Evolutionary conservation across 2,329 filamentous ascomycete species (phyloP), one percentile per base, ranked within the genome.

Genomic region (Fusarium ambrosium): DNA sequence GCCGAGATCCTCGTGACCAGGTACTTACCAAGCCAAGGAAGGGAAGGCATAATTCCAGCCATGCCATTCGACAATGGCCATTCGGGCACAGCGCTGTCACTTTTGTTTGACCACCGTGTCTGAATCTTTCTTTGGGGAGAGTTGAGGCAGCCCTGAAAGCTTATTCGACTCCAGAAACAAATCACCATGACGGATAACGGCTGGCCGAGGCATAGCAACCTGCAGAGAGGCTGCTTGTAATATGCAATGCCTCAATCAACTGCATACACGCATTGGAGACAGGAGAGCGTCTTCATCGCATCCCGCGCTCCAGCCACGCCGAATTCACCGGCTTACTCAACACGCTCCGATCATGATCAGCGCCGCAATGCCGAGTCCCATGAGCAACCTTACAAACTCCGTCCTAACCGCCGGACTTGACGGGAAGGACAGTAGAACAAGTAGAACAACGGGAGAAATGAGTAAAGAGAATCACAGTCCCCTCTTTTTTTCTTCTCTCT

Each of bases 21-120:
- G 51, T 64, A 39, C 41, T 55, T 41, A 63, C 73, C 71, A 68
- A 68, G 32, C 32, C 32, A 34, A 34, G 32, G 32, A 34, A 34
- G 32, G 32, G 32, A 34, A 20, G 55, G 51, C 69, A 51, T 59
- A 67, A 65, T 71, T 55, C 69, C 24, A 75, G 68, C 56, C 39
- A 77, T 59, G 43, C 65, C 51, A 78, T 79, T 78, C 77, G 73
- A 68, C 75, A 73, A 78, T 74, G 64, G 67, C 56, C 53, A 55
- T 68, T 48, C 36, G 48, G 27, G 20, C 16, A 51, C 56, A 63
- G 56, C 56, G 43, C 62, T 66, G 69, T 73, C 69, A 27, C 48
- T 27, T 32, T 32, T 27, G 22, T 48, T 64, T 58, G 64, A 65
- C 34, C 36, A 63, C 43, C 27, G 41, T 20, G 20, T 29, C 4